A percentile compares a stretch with the other conserved stretches of the same genome.
phyloP scores from a whole-genome alignment of 345 rosid genomes.

The Ailanthus altissimus region DNA sequence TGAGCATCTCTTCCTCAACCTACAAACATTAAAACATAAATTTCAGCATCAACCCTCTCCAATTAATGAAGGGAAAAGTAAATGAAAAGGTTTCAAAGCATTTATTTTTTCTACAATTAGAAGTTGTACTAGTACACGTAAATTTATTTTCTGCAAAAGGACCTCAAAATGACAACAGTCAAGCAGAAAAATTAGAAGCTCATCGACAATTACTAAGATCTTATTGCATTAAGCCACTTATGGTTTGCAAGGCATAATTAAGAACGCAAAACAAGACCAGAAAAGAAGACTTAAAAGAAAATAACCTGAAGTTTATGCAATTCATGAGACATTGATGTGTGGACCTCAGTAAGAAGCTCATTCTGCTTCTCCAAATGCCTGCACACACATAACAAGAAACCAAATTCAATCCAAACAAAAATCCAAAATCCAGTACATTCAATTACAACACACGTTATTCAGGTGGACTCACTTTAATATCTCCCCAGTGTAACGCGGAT shows the following conservation, averaged over 20 bases:
- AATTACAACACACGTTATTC: neutral
- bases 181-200: neutral
- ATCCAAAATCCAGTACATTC: neutral
- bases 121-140: neutral
- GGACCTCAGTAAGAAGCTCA: conserved; percentile 49
- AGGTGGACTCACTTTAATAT: conserved; percentile 26
- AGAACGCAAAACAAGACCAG: neutral
- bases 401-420: neutral
- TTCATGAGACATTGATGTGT: conserved; percentile 46
- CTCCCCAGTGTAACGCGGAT: conserved; percentile 37
- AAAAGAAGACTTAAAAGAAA: neutral
- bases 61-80: neutral
- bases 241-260: neutral
- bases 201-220: neutral
- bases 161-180: neutral
- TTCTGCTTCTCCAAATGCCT: conserved; percentile 69
- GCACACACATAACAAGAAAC: neutral
- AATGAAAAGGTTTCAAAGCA: too few relatives aligned
- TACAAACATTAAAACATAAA: conserved; percentile 26
- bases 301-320: conserved; percentile 58
- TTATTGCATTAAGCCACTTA: neutral
- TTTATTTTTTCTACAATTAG: neutral
- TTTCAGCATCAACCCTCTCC: neutral
- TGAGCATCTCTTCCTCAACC: conserved; percentile 85
- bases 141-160: neutral